These are phyloP conservation scores for Trichocomaceae sp. DNA, from an alignment of 2,329 filamentous ascomycete genomes.

Conservation along the genomic window DNA sequence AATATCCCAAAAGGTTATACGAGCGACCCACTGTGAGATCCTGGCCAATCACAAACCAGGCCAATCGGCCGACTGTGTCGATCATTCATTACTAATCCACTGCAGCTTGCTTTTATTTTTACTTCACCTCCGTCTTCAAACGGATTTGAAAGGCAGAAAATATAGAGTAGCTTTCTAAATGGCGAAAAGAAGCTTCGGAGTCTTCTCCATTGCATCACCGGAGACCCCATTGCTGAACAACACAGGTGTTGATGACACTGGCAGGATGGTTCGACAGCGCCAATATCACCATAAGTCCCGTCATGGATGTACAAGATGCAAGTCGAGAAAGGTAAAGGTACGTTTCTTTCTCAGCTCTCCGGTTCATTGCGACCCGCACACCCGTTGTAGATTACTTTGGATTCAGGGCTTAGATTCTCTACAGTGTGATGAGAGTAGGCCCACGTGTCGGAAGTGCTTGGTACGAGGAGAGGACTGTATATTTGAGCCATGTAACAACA, in stretches of 20 bases:
- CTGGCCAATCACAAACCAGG: background rate
- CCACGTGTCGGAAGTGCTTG: background rate
- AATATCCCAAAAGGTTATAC: background rate
- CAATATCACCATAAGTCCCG: conserved; percentile 4
- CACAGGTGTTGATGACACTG: background rate
- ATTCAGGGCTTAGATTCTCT: background rate
- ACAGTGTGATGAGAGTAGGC: conserved; percentile 1
- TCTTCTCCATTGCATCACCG: conserved; percentile 2
- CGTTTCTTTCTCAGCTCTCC: background rate
- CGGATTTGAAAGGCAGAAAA: background rate
- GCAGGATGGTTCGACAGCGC: background rate
- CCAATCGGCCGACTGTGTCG: too few species aligned
- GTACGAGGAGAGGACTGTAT: conserved; percentile 1
- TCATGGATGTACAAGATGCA: conserved; percentile 3
- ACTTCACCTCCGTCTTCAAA: background rate
- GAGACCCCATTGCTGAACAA: background rate
- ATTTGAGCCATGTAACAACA: background rate
- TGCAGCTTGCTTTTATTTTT: background rate
- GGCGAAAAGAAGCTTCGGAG: background rate
- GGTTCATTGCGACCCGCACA: too few species aligned
- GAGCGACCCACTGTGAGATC: background rate
- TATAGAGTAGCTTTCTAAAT: background rate
- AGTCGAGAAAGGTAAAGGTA: conserved; percentile 7
- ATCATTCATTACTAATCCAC: background rate
- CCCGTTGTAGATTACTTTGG: too few species aligned